These are phyloP conservation scores for Polyporus arcularius DNA, from an alignment of 768 basidiomycete genomes.

Conservation along the genomic window DNA sequence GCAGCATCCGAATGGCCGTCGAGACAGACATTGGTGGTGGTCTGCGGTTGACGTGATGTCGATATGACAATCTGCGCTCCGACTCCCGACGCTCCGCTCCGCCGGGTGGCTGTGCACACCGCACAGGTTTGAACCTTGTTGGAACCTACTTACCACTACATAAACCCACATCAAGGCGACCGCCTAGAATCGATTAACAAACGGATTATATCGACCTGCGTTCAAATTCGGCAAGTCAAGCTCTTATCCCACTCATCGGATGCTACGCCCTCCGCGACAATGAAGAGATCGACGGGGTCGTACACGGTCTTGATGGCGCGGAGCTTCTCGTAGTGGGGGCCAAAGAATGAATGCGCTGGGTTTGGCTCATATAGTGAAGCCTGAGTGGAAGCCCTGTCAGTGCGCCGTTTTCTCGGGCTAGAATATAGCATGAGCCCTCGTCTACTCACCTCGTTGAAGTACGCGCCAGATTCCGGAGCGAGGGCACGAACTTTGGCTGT, in stretches of 20 bases:
- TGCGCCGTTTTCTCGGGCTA: neutral
- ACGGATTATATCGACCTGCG: too few species aligned
- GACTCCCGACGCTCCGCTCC: too few species aligned
- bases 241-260: constrained; percentile 48
- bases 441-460: constrained; percentile 47
- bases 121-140: too few species aligned
- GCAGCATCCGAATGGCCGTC: too few species aligned
- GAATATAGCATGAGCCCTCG: neutral
- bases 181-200: too few species aligned
- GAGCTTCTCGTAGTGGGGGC: constrained; percentile 42
- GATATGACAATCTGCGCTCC: too few species aligned
- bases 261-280: constrained; percentile 48
- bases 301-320: constrained; percentile 45
- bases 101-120: too few species aligned
- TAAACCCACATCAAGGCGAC: too few species aligned
- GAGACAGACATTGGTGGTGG: too few species aligned
- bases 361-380: constrained; percentile 44
- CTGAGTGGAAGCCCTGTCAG: constrained; percentile 24
- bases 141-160: too few species aligned
- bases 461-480: constrained; percentile 37
- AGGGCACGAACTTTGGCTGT: constrained; percentile 33
- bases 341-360: constrained; percentile 46
- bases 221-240: constrained; percentile 23
- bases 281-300: constrained; percentile 46
- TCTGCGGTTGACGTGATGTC: too few species aligned